Conservation (phyloP, 2,329 filamentous ascomycete genomes). For the Saccharata proteae region DNA sequence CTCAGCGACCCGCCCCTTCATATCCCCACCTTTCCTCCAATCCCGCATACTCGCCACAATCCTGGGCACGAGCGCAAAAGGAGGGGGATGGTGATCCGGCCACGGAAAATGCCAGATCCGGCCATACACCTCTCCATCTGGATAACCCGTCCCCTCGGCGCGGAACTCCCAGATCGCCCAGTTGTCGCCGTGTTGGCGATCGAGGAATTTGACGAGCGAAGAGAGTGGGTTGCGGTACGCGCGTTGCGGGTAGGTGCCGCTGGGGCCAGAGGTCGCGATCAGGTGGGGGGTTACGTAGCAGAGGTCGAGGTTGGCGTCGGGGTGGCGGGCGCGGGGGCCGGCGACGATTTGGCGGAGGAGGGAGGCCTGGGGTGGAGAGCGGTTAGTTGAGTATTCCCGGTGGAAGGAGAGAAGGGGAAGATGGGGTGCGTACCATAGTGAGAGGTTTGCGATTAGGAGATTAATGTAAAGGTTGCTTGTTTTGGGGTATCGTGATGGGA, state of each 20-base stretch:
- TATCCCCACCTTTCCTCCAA: constrained; percentile 51
- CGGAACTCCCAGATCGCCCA: constrained; percentile 99
- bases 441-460: too few species aligned
- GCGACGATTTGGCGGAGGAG: constrained; percentile 86
- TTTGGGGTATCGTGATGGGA: too few species aligned
- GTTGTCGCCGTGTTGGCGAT: constrained; percentile 65
- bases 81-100: constrained; percentile 94
- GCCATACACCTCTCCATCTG: constrained; percentile 75
- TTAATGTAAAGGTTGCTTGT: too few species aligned
- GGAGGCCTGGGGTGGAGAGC: constrained; percentile 23
- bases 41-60: constrained; percentile 89
- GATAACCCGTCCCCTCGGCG: constrained; percentile 91
- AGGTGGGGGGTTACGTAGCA: constrained; percentile 88
- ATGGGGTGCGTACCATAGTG: too few species aligned
- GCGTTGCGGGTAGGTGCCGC: constrained; percentile 75
- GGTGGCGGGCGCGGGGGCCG: constrained; percentile 69
- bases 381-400: neutral
- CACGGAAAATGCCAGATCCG: constrained; percentile 87
- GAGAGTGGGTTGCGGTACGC: constrained; percentile 92
- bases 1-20: too few species aligned
- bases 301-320: constrained; percentile 80
- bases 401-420: neutral
- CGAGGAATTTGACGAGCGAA: constrained; percentile 75
- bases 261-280: constrained; percentile 72
- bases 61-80: constrained; percentile 75